These are phyloP conservation scores for Begonia loranthoides DNA, from an alignment of 306 rosid genomes.

Conservation along the genomic window DNA sequence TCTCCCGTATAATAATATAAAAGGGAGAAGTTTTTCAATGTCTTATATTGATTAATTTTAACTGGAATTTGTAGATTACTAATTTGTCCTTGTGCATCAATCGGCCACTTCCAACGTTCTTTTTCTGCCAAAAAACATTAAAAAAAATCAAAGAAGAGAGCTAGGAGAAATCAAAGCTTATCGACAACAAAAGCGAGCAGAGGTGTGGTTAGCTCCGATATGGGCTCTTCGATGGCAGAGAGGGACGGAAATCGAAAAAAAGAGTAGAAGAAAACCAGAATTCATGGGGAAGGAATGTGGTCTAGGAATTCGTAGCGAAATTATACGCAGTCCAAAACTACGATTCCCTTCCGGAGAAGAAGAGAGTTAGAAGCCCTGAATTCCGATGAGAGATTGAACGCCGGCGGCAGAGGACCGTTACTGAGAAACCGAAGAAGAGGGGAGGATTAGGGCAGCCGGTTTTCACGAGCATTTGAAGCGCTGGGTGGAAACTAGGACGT, in stretches of 20 bases:
- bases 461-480: background rate
- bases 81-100: too few relatives aligned
- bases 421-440: background rate
- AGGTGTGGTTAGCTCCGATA: slow-evolving; percentile 86
- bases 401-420: background rate
- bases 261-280: slow-evolving; percentile 27
- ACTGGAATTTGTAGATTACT: too few relatives aligned
- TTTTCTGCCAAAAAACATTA: background rate
- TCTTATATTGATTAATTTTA: too few relatives aligned
- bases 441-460: background rate
- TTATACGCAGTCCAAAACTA: background rate
- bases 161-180: slow-evolving; percentile 10
- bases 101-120: slow-evolving; percentile 29
- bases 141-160: background rate
- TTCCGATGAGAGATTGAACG: background rate
- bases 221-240: slow-evolving; percentile 18
- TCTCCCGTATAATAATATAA: too few relatives aligned
- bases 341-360: background rate
- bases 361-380: background rate
- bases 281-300: slow-evolving; percentile 20
- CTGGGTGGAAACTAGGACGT: background rate
- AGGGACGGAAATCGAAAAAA: slow-evolving; percentile 16
- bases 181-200: slow-evolving; percentile 78
- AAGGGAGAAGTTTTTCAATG: too few relatives aligned
- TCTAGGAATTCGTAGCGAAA: background rate